Evolutionary conservation across 148 eudicot genomes (phyloP).

Genomic region (Cornus controversa): DNA sequence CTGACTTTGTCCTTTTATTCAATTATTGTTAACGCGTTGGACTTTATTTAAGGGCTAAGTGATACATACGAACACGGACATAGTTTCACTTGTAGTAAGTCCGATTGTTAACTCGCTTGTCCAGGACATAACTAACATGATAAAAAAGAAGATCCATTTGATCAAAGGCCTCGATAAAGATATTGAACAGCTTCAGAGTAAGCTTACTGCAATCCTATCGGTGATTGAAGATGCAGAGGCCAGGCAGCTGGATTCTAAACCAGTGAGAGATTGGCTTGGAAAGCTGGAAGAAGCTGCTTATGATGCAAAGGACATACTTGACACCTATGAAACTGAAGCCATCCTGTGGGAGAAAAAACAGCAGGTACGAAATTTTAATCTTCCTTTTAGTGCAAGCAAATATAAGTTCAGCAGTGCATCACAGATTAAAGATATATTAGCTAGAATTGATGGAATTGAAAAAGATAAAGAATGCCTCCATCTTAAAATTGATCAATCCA

Average conservation of each 20-base stretch:
- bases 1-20: no score
- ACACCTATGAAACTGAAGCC: constrained; percentile 23
- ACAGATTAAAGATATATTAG: constrained; percentile 9
- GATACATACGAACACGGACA: no score
- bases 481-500: constrained; percentile 1
- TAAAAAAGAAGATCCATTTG: constrained; percentile 13
- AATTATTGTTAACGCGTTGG: no score
- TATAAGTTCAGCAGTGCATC: constrained; percentile 10
- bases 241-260: constrained; percentile 3
- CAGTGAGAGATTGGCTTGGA: constrained; percentile 22
- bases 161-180: constrained; percentile 24
- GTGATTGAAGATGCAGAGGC: constrained; percentile 27
- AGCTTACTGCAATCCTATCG: constrained; percentile 11
- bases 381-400: neutral
- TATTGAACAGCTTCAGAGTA: constrained; percentile 9
- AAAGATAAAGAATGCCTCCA: constrained; percentile 15
- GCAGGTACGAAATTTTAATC: neutral
- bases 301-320: constrained; percentile 30
- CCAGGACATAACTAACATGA: neutral
- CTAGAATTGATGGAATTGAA: constrained; percentile 12
- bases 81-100: constrained; percentile 10
- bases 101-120: neutral
- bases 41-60: no score
- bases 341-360: constrained; percentile 12
- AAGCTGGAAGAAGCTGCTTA: constrained; percentile 31